Evolutionary conservation across 768 basidiomycete genomes (phyloP).

Genomic region (Erythrobasidium yunnanense): DNA sequence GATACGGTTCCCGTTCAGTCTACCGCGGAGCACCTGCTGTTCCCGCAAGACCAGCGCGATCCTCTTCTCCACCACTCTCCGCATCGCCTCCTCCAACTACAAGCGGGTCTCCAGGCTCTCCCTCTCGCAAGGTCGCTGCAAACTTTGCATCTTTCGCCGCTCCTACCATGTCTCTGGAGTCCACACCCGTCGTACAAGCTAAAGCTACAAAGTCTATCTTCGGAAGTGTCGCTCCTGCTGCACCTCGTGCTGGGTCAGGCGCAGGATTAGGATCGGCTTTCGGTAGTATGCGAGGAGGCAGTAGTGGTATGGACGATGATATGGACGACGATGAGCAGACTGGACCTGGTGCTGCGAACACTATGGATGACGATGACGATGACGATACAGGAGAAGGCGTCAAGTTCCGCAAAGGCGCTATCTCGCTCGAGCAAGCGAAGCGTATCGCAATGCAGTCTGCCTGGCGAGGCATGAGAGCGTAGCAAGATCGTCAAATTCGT

Average conservation of each 20-base stretch:
- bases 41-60: conserved; percentile 27
- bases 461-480: conserved; percentile 18
- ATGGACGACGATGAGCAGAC: conserved; percentile 45
- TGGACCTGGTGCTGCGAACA: conserved; percentile 62
- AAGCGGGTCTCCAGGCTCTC: conserved; percentile 46
- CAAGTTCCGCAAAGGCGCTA: conserved; percentile 67
- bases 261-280: conserved; percentile 54
- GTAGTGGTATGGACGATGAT: background rate
- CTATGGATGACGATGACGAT: conserved; percentile 41
- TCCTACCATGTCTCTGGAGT: conserved; percentile 56
- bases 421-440: conserved; percentile 65
- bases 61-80: background rate
- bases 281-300: conserved; percentile 1
- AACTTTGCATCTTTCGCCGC: conserved; percentile 81
- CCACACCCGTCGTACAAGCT: conserved; percentile 29
- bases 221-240: conserved; percentile 53
- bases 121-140: conserved; percentile 74
- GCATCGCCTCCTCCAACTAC: conserved; percentile 10
- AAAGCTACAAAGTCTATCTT: conserved; percentile 1
- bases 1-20: conserved; percentile 39
- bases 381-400: conserved; percentile 55
- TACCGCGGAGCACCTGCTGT: conserved; percentile 25
- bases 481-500: background rate
- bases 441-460: conserved; percentile 35
- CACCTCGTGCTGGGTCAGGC: conserved; percentile 53